Percentiles rank a stretch among this genome's conserved stretches.
Conservation (phyloP, 169 alveolate genomes). For the Fabrea salina region DNA sequence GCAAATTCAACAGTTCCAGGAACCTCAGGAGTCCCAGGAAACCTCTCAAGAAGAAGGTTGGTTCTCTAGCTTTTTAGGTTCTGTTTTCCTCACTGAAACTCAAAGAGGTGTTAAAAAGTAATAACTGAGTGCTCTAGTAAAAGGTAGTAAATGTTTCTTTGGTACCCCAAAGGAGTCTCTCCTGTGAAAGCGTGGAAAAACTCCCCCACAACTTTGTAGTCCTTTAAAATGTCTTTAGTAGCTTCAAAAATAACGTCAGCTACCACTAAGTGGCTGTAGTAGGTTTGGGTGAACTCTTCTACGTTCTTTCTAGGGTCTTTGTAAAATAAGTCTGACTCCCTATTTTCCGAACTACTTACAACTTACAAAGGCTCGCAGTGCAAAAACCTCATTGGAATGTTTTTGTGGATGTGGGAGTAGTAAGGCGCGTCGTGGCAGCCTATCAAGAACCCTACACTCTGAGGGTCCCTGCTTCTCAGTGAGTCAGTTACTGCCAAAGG, state of each 20-base stretch:
- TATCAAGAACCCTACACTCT: background rate
- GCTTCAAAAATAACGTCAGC: background rate
- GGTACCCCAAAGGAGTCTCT: constrained; percentile 1
- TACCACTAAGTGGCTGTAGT: background rate
- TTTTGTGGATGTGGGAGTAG: background rate
- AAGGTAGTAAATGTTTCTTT: background rate
- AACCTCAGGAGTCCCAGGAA: background rate
- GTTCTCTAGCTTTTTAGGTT: background rate
- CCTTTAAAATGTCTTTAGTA: background rate
- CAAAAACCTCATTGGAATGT: constrained; percentile 14
- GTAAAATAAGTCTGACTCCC: background rate
- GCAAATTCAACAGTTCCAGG: background rate
- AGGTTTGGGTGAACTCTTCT: background rate
- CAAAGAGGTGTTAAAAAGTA: too few species aligned
- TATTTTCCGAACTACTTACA: background rate
- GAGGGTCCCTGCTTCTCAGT: background rate
- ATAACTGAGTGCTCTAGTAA: too few species aligned
- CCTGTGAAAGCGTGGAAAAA: background rate
- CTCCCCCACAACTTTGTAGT: background rate
- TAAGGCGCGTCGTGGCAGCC: constrained; percentile 13
- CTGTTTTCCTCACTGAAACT: background rate
- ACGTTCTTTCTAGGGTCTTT: background rate
- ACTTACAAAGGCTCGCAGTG: constrained; percentile 15
- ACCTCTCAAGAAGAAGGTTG: background rate
- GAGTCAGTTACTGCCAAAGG: constrained; percentile 1